Percentiles rank a stretch among this genome's conserved stretches.
phyloP scores from a whole-genome alignment of 331 rosid genomes.

The Quercus phellos region DNA sequence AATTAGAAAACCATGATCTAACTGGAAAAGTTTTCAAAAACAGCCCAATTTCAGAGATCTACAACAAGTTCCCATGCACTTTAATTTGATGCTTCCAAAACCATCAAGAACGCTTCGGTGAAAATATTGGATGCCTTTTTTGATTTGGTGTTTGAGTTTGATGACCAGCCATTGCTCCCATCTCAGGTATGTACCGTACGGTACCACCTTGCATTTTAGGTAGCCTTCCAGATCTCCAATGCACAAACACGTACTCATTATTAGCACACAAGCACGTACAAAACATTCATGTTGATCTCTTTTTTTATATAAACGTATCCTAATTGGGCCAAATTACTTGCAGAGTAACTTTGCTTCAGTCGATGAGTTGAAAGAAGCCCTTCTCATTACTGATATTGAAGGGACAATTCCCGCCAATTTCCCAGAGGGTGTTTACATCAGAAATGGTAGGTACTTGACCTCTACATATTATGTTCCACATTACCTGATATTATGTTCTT shows the following conservation, averaged over 20 bases:
- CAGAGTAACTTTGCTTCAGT: constrained; percentile 61
- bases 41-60: not conserved
- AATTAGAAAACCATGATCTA: no score
- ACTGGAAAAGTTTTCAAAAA: not conserved
- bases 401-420: constrained; percentile 50
- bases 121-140: not conserved
- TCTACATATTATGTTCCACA: not conserved
- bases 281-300: no score
- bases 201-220: no score
- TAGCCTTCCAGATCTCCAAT: no score
- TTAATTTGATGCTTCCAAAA: not conserved
- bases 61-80: not conserved
- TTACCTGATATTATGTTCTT: no score
- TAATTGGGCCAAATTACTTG: not conserved
- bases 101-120: not conserved
- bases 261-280: no score
- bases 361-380: constrained; percentile 43
- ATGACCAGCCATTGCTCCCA: not conserved
- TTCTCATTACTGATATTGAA: constrained; percentile 22
- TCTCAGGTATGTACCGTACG: not conserved
- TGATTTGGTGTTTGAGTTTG: not conserved
- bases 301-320: not conserved
- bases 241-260: no score
- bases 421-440: constrained; percentile 53
- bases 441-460: constrained; percentile 43